phyloP scores from a whole-genome alignment of 495 filamentous ascomycete genomes.

The Penicillium tannophilum region DNA sequence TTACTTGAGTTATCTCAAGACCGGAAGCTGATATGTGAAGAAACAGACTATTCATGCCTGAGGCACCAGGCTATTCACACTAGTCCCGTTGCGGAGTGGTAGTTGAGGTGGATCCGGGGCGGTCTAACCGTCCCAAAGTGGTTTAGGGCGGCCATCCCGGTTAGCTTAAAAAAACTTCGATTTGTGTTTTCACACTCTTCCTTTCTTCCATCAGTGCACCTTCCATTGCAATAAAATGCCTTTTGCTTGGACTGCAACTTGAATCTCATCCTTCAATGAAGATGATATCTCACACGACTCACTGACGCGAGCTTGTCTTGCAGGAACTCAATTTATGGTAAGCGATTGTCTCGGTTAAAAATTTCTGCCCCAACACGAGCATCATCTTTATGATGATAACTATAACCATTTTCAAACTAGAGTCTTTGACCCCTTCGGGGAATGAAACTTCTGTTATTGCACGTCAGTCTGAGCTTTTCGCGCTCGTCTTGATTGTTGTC shows the following conservation, averaged over 20 bases:
- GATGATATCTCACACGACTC: neutral
- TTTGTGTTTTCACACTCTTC: conserved; percentile 22
- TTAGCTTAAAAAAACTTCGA: conserved; percentile 31
- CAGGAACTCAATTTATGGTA: conserved; percentile 5
- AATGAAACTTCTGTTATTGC: conserved; percentile 89
- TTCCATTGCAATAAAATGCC: conserved; percentile 26
- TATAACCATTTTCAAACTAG: conserved; percentile 96
- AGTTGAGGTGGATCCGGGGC: conserved; percentile 16
- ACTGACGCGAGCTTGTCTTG: neutral
- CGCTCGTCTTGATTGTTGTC: conserved; percentile 19
- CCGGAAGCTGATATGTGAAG: neutral
- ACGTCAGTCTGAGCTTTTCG: conserved; percentile 93
- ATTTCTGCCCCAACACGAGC: conserved; percentile 11
- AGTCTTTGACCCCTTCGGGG: conserved; percentile 94
- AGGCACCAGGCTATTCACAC: neutral
- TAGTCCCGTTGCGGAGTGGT: conserved; percentile 10
- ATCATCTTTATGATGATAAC: conserved; percentile 63
- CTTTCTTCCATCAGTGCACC: conserved; percentile 23
- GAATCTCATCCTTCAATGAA: neutral
- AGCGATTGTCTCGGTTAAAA: conserved; percentile 3
- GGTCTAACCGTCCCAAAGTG: neutral
- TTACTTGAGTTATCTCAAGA: neutral
- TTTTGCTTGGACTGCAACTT: conserved; percentile 9
- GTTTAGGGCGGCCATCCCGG: neutral
- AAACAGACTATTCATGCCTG: neutral